Conservation (phyloP, 306 rosid genomes). For the Fragaria vesca region DNA sequence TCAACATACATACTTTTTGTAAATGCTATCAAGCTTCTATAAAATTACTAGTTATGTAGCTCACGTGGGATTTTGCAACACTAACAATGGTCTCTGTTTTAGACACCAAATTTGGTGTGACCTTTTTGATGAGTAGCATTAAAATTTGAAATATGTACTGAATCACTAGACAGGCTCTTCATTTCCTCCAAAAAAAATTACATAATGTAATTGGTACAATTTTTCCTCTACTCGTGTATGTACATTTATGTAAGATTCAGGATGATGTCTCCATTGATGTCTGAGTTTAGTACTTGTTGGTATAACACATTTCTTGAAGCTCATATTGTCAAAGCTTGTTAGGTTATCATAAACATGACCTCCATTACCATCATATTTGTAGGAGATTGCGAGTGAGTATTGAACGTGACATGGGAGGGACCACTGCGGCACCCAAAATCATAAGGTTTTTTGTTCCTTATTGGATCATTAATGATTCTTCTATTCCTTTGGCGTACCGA, state of each 20-base stretch:
- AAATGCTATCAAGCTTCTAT: neutral
- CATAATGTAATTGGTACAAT: neutral
- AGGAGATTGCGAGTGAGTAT: conserved; percentile 94
- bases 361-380: conserved; percentile 28
- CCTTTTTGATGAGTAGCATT: neutral
- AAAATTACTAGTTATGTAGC: neutral
- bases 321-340: neutral
- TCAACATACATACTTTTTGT: neutral
- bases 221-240: neutral
- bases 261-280: conserved; percentile 1
- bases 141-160: neutral
- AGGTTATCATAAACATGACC: conserved; percentile 18
- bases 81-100: neutral
- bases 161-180: neutral
- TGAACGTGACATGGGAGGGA: conserved; percentile 94
- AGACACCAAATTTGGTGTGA: neutral
- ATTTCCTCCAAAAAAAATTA: neutral
- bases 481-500: conserved; percentile 75
- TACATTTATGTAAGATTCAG: neutral
- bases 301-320: neutral
- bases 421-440: conserved; percentile 80
- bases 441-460: conserved; percentile 86
- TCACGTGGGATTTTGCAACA: neutral
- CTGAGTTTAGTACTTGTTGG: neutral
- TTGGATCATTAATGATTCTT: conserved; percentile 86